Conservation (phyloP, 1,139 yeast species). For the Scheffersomyces titani region DNA sequence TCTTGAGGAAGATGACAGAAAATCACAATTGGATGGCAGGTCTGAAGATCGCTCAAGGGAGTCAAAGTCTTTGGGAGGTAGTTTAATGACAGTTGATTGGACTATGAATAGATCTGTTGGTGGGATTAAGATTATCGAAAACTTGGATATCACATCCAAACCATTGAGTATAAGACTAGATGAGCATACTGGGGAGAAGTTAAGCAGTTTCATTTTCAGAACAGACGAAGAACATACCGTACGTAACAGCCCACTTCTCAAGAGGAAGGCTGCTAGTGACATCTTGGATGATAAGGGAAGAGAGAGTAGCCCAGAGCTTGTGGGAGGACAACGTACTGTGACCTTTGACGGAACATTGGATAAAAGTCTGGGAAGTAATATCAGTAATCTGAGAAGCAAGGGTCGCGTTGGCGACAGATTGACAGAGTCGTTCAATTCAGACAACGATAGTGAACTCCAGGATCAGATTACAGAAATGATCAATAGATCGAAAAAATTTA, state of each 20-base stretch:
- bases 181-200: constrained; percentile 57
- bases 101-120: constrained; percentile 67
- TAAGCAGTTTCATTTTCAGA: constrained; percentile 59
- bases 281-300: constrained; percentile 11
- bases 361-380: constrained; percentile 3
- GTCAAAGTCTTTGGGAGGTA: constrained; percentile 13
- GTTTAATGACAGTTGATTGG: constrained; percentile 56
- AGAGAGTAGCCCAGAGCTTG: neutral
- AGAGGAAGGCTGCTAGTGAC: constrained; percentile 7
- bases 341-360: constrained; percentile 7
- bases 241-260: constrained; percentile 32
- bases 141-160: constrained; percentile 50
- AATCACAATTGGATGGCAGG: neutral
- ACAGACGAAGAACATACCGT: constrained; percentile 24
- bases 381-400: neutral
- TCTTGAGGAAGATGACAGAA: constrained; percentile 3
- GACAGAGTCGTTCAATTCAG: neutral
- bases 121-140: constrained; percentile 62
- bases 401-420: neutral
- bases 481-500: constrained; percentile 55
- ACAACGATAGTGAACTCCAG: constrained; percentile 24
- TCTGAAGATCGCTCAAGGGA: constrained; percentile 4
- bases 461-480: constrained; percentile 59
- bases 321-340: neutral
- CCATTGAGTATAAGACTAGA: constrained; percentile 63